Conservation (phyloP, 78 protist species). For the Monosiga brevicollis region DNA sequence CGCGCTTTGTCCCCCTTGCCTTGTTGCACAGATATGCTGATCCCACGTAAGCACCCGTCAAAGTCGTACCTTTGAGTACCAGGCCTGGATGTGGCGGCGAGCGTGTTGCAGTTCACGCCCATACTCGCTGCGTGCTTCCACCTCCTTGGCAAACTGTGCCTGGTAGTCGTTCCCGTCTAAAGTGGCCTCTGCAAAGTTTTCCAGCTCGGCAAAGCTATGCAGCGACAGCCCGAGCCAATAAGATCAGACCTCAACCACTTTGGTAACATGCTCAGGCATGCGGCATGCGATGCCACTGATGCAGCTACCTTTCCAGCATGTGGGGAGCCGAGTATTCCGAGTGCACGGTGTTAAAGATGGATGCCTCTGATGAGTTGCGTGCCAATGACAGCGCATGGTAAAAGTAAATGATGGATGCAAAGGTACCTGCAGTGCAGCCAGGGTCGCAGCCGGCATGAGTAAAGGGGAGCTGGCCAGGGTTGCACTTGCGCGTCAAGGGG, state of each 20-base stretch:
- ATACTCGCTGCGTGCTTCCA: background rate
- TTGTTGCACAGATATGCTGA: background rate
- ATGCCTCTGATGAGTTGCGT: too few species aligned
- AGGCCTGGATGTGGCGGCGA: background rate
- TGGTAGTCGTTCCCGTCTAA: background rate
- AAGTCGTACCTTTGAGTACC: background rate
- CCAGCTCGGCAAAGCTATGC: background rate
- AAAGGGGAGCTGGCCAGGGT: too few species aligned
- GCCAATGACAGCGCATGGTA: too few species aligned
- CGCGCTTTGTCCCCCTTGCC: background rate
- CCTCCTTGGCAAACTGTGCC: background rate
- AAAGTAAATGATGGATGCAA: too few species aligned
- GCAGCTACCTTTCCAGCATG: background rate
- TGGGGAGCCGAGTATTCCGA: too few species aligned
- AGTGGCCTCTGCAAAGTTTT: too few species aligned
- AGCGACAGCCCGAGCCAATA: background rate
- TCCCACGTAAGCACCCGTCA: background rate
- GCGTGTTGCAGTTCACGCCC: background rate
- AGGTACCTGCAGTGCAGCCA: too few species aligned
- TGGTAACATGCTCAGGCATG: background rate
- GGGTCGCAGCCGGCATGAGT: too few species aligned
- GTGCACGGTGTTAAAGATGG: slow-evolving; percentile 6
- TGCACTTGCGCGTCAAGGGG: too few species aligned
- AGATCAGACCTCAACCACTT: background rate
- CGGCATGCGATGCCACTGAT: background rate